Base-by-base conservation (phyloP, 805 yeast genomes). In the Candida sphagnicola region DNA sequence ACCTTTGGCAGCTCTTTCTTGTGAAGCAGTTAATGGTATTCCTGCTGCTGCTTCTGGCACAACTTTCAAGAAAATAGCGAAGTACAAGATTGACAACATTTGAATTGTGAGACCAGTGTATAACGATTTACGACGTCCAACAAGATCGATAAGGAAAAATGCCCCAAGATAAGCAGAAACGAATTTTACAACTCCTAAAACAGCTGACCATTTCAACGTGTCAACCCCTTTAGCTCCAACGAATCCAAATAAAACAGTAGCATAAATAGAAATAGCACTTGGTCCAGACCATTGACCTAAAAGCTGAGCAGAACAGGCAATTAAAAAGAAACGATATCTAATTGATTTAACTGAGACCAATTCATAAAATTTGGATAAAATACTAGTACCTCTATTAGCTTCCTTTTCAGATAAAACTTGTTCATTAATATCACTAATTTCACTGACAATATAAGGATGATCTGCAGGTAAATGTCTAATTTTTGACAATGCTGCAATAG, bases 211-310 rank as follows among this genome's bases (percentile, higher is more conserved):
- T 51, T 72, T 56, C 43, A 71, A 50, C 32, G 57, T 61, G 26
- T 66, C 65, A 6, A 57, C 48, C 23, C 71, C 72, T 8, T 52
- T 49, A 34, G 63, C 59, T 28, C 80, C 80, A 31, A 64, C 67
- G 42, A 72, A 55, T 3, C 65, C 62, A 42, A 74, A 68, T 32
- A 76, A 54, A 37, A 71, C 73, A 2, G 80, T 74, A 28, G 79
- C 74, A 45, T 76, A 77, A 35, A 75, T 72, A 2, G 81, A 75
- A 28, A 77, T 58, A 5, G 78, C 70, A 45, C 66, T 69, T 4
- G 80, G 74, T 36, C 80, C 79, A 18, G 75, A 65, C 80, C 80
- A 77, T 54, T 76, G 80, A 21, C 72, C 71, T 29, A 75, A 56
- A 8, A 75, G 25, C 53, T 74, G 81, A 25, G 68, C 62, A 38